Conservation (phyloP, 305 asterid species). For the Ajuga reptans region DNA sequence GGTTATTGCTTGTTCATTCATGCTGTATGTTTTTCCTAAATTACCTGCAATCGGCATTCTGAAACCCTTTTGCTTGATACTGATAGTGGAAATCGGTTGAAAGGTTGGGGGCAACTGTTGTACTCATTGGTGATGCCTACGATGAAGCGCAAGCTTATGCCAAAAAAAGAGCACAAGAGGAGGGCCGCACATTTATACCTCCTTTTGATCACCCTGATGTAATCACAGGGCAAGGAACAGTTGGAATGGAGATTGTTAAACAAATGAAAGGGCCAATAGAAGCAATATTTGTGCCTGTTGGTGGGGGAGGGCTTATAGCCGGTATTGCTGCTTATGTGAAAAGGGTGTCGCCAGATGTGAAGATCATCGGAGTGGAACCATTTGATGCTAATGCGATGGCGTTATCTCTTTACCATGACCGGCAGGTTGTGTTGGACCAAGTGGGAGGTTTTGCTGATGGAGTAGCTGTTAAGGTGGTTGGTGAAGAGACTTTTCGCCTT, state of each 20-base stretch:
- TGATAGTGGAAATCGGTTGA: conserved; percentile 78
- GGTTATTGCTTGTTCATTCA: conserved; percentile 32
- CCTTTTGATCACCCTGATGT: conserved; percentile 96
- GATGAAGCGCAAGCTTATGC: conserved; percentile 94
- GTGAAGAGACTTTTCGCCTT: conserved; percentile 73
- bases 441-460: conserved; percentile 98
- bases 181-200: conserved; percentile 74
- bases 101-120: conserved; percentile 78
- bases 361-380: conserved; percentile 90
- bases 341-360: conserved; percentile 78
- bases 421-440: conserved; percentile 73
- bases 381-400: conserved; percentile 96
- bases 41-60: not conserved
- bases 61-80: conserved; percentile 15
- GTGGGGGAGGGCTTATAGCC: conserved; percentile 93
- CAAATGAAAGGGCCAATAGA: conserved; percentile 57
- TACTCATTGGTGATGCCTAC: conserved; percentile 73
- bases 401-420: conserved; percentile 64
- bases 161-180: conserved; percentile 59
- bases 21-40: not conserved
- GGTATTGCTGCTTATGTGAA: conserved; percentile 91
- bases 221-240: conserved; percentile 81
- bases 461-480: conserved; percentile 90
- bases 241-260: conserved; percentile 86
- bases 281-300: conserved; percentile 87